Base-by-base conservation (phyloP, 352 stramenopile species). In the Pythium aphanidermatum region DNA sequence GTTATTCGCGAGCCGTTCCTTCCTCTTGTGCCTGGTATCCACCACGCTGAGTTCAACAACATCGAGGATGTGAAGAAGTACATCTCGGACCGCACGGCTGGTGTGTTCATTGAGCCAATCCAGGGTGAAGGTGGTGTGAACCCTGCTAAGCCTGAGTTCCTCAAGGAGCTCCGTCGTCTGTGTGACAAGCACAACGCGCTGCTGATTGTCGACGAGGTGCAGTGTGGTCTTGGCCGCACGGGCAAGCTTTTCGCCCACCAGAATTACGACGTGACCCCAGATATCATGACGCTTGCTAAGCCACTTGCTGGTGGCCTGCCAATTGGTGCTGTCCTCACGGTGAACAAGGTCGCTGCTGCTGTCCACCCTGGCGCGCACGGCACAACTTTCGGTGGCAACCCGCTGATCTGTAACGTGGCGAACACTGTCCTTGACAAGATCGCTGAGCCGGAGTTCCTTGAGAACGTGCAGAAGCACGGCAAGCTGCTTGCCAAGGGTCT, bases 141-240 rank as follows among this genome's bases (percentile, higher is more conserved):
- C 53, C 90, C 93, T 14, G 94, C 89, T 6, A 86, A 82, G n/a
- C 58, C 60, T 4, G 83, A 92, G 40, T 99, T 97, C 66, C 95
- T 99, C 54, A 51, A 51, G 3, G 77, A 83, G 11, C 69, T 97
- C 32, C 76, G 95, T 16, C 67, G 86, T 25, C 59, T 99, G 13
- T 97, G 89, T 60, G 89, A 98, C 59, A 92, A 98, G 49, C 83
- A 86, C 55, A 87, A 90, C 45, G 86, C 97, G 16, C 72, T 99
- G 32, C 69, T 99, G 42, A 99, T 99, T 63, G 90, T 82, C n/a
- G 96, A 99, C 75, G 96, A 99, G 75, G 95, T 99, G 21, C 96
- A 99, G 74, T 85, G 93, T 30, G 96, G 96, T 27, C 72, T 99
- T n/a, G 95, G 92, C 14, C 91, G 96, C 28, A 98, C 87, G 26